Percentiles rank a stretch among this genome's conserved stretches.
Conservation (phyloP, 2,329 filamentous ascomycete species). For the Fusarium oxysporum region DNA sequence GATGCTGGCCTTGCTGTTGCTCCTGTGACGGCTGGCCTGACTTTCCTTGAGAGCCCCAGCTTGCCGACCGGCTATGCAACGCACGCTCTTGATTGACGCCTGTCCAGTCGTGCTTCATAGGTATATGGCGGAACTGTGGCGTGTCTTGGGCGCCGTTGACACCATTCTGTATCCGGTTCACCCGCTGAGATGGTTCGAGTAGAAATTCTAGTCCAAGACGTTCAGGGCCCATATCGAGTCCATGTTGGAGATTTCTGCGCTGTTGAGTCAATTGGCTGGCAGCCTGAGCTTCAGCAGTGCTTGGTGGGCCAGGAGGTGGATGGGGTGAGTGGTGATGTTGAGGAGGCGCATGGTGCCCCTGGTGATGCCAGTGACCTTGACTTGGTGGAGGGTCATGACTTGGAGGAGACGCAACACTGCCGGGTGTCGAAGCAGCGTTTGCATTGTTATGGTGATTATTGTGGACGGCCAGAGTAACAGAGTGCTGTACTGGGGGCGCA, state of each 20-base stretch:
- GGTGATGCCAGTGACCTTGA: slow-evolving; percentile 33
- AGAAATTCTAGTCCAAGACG: slow-evolving; percentile 80
- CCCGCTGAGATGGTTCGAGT: slow-evolving; percentile 69
- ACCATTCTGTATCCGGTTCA: slow-evolving; percentile 64
- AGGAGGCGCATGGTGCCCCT: slow-evolving; percentile 25
- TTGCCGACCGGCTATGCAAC: slow-evolving; percentile 38
- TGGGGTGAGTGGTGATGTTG: slow-evolving; percentile 25
- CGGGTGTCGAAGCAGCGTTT: slow-evolving; percentile 44
- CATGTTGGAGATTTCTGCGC: slow-evolving; percentile 63
- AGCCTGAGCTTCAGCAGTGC: slow-evolving; percentile 28
- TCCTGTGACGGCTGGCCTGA: slow-evolving; percentile 29
- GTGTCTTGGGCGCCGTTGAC: slow-evolving; percentile 61
- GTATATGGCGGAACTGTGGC: slow-evolving; percentile 57
- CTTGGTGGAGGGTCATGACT: slow-evolving; percentile 30
- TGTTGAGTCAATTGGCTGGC: slow-evolving; percentile 57
- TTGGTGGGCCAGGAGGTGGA: background rate
- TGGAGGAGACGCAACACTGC: slow-evolving; percentile 42
- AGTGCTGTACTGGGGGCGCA: slow-evolving; percentile 39
- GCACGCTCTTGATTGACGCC: slow-evolving; percentile 45
- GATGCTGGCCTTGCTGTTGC: slow-evolving; percentile 31
- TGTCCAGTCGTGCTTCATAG: slow-evolving; percentile 65
- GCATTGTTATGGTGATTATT: slow-evolving; percentile 37
- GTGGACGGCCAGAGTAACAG: slow-evolving; percentile 30
- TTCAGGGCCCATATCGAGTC: slow-evolving; percentile 72
- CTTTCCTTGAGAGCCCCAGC: slow-evolving; percentile 42